Evolutionary conservation across 2,329 filamentous ascomycete genomes (phyloP).

Genomic region (Xylariaceae sp.): DNA sequence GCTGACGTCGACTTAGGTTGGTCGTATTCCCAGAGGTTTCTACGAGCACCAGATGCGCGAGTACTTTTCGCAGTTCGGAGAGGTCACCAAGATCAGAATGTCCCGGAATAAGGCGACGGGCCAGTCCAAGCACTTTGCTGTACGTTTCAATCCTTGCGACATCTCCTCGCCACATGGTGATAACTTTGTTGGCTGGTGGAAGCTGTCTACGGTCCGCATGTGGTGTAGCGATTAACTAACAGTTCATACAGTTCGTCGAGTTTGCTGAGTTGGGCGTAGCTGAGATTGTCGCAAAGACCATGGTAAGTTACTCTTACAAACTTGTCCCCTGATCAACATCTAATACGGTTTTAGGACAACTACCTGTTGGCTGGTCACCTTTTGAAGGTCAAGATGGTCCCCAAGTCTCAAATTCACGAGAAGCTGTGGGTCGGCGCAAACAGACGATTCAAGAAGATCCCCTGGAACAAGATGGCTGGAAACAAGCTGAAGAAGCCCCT

Average conservation of each 20-base stretch:
- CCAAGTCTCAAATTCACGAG: constrained; percentile 70
- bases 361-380: constrained; percentile 95
- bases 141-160: constrained; percentile 6
- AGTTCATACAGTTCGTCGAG: constrained; percentile 62
- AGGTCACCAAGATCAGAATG: constrained; percentile 62
- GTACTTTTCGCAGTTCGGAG: constrained; percentile 92
- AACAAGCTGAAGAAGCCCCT: constrained; percentile 66
- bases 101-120: constrained; percentile 91
- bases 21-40: constrained; percentile 83
- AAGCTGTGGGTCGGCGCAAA: constrained; percentile 88
- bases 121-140: constrained; percentile 81
- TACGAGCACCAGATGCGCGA: constrained; percentile 92
- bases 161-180: neutral
- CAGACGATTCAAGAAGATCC: constrained; percentile 80
- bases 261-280: constrained; percentile 75
- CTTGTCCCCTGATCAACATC: neutral
- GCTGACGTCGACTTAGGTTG: constrained; percentile 62
- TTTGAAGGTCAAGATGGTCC: constrained; percentile 77
- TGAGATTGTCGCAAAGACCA: constrained; percentile 86
- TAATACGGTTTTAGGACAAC: constrained; percentile 21
- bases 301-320: constrained; percentile 44
- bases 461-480: constrained; percentile 81
- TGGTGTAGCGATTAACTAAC: neutral
- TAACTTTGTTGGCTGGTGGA: neutral
- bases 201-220: neutral